Base-by-base conservation (phyloP, 768 basidiomycete species). In the Terana coerulea region DNA sequence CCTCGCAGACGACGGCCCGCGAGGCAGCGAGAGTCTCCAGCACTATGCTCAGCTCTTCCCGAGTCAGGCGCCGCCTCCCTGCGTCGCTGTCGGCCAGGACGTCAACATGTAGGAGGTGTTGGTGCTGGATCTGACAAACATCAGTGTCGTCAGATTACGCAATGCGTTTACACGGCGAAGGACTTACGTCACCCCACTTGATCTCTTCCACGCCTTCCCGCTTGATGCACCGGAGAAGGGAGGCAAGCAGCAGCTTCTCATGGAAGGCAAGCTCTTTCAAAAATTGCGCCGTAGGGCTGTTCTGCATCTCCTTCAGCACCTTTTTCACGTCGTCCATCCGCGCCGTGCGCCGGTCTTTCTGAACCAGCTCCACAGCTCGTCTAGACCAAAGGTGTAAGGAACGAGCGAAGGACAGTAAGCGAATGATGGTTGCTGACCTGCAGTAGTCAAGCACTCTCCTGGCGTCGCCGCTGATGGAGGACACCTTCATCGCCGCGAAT, bases 361-460 rank as follows among this genome's bases (percentile, higher is more conserved):
- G 78, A 5, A 86, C 84, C 15, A 91, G 78, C 65, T 95, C 94
- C 5, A 94, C 90, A 1, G 53, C 48, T 4, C 53, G 47, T 15
- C 52, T 48, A 15, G 15, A 40, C 3, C n/a, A 12, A 12, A 24
- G 5, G 19, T 12, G 24, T 5, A 22, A 14, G 17, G 34, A 10
- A 9, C 14, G 31, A 17, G 21, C 36, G 21, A 12, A 17, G 39
- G 8, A 30, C n/a, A 22, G 17, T 14, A 39, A 22, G 24, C 24
- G 37, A 11, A 19, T 49, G 26, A 41, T 37, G 4, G 14, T 43
- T 2, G 68, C 75, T 45, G 52, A 88, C 84, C 95, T 76, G 70
- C 93, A 97, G 40, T 95, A 88, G 64, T 99, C 97, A 52, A 99
- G 74, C 5, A 95, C 89, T 26, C 95, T 77, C 47, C 97, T 75